Evolutionary conservation across 169 alveolate species (phyloP).

Genomic region (Condylostoma magnum): DNA sequence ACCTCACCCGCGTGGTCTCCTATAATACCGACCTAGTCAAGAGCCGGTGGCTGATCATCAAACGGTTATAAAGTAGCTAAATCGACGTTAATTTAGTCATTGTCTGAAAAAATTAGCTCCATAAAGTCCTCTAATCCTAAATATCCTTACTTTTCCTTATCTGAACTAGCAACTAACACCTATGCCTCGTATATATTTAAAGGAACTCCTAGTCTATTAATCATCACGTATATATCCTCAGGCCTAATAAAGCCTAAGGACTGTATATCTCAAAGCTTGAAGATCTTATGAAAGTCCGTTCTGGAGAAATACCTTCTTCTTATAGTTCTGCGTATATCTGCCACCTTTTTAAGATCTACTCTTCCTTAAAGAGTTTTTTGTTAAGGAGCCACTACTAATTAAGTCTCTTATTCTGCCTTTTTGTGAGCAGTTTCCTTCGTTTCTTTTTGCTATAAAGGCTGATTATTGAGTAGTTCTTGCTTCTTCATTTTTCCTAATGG

Average conservation of each 20-base stretch:
- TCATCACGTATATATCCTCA: constrained; percentile 64
- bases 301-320: constrained; percentile 80
- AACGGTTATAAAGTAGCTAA: constrained; percentile 25
- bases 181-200: constrained; percentile 74
- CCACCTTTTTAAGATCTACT: constrained; percentile 72
- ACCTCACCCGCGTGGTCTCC: constrained; percentile 9
- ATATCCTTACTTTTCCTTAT: constrained; percentile 59
- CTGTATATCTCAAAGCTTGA: constrained; percentile 73
- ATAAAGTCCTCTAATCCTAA: constrained; percentile 76
- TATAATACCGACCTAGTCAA: not conserved
- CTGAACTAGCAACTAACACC: constrained; percentile 74
- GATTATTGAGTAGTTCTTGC: constrained; percentile 8
- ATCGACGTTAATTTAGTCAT: constrained; percentile 64
- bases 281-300: constrained; percentile 65
- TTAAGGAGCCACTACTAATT: constrained; percentile 62
- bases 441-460: constrained; percentile 3
- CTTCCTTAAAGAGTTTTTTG: constrained; percentile 72
- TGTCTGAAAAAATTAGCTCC: constrained; percentile 68
- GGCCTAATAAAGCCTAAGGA: constrained; percentile 55
- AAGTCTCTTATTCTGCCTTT: constrained; percentile 71
- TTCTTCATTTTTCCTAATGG: not conserved
- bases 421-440: constrained; percentile 60
- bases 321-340: constrained; percentile 74
- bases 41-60: not conserved
- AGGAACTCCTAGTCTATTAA: constrained; percentile 74